These are phyloP conservation scores for Viola odorata DNA, from an alignment of 345 rosid genomes.

Conservation along the genomic window DNA sequence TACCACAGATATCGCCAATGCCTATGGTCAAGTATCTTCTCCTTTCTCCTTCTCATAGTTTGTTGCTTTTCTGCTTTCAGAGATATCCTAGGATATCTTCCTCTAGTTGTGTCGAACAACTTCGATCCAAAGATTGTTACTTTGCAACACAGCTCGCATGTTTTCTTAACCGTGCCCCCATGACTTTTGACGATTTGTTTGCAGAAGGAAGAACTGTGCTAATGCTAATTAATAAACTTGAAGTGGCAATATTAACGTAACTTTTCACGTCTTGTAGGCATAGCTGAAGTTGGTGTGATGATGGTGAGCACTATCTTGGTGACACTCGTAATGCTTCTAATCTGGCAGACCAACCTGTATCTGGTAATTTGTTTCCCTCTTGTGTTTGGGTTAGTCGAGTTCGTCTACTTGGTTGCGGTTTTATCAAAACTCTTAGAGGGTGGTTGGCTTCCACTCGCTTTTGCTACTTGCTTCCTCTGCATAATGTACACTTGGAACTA, in stretches of 20 bases:
- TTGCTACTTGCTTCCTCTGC: slow-evolving; percentile 61
- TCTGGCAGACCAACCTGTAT: slow-evolving; percentile 84
- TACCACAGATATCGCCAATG: slow-evolving; percentile 95
- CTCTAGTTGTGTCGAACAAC: neutral
- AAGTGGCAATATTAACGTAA: slow-evolving; percentile 3
- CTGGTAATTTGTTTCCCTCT: slow-evolving; percentile 78
- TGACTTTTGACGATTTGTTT: neutral
- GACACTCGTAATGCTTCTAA: slow-evolving; percentile 87
- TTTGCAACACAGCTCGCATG: neutral
- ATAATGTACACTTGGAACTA: slow-evolving; percentile 95
- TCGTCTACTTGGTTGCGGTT: slow-evolving; percentile 73
- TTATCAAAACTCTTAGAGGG: slow-evolving; percentile 70
- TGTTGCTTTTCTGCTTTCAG: neutral
- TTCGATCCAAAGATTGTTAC: neutral
- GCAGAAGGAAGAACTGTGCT: slow-evolving; percentile 1
- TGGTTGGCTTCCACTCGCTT: slow-evolving; percentile 92
- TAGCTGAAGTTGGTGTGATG: slow-evolving; percentile 98
- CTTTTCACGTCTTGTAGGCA: slow-evolving; percentile 47
- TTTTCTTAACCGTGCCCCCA: neutral
- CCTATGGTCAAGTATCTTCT: slow-evolving; percentile 57
- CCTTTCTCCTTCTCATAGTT: neutral
- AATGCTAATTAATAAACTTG: neutral
- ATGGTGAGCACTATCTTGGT: slow-evolving; percentile 78
- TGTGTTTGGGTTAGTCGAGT: slow-evolving; percentile 75
- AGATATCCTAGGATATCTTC: neutral